A percentile compares a stretch with the other conserved stretches of the same genome.
Evolutionary conservation across 1,284 basidiomycete species (phyloP).

Genomic region (Hemileia vastatrix): DNA sequence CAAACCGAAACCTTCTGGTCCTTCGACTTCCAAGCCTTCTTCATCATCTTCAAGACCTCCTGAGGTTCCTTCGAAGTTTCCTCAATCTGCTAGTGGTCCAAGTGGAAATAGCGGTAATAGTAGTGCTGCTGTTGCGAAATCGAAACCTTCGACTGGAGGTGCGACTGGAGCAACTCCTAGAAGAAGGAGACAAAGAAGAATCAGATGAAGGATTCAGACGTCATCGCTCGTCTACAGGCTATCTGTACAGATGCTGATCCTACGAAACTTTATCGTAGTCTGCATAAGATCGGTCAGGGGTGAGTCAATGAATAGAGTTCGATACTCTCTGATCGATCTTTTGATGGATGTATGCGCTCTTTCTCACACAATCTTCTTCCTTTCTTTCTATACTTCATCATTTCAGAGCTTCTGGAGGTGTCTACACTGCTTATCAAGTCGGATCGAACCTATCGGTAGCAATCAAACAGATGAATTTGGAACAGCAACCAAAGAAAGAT

Average conservation of each 20-base stretch:
- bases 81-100: slow-evolving; percentile 48
- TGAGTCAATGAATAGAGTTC: too few relatives aligned
- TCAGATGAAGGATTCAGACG: slow-evolving; percentile 68
- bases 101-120: too few relatives aligned
- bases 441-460: slow-evolving; percentile 87
- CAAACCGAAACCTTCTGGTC: slow-evolving; percentile 23
- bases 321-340: background rate
- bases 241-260: slow-evolving; percentile 98
- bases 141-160: slow-evolving; percentile 33
- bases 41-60: background rate
- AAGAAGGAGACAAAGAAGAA: slow-evolving; percentile 62
- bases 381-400: slow-evolving; percentile 5
- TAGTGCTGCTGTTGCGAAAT: slow-evolving; percentile 33
- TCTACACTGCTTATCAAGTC: slow-evolving; percentile 95
- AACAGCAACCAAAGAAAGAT: slow-evolving; percentile 99
- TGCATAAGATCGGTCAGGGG: slow-evolving; percentile 97
- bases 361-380: slow-evolving; percentile 5
- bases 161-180: slow-evolving; percentile 71
- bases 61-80: slow-evolving; percentile 44
- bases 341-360: slow-evolving; percentile 2
- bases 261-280: slow-evolving; percentile 77
- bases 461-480: slow-evolving; percentile 99
- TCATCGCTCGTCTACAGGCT: slow-evolving; percentile 76
- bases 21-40: slow-evolving; percentile 23
- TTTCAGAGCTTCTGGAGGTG: slow-evolving; percentile 90